Evolutionary conservation across 345 rosid genomes (phyloP).

Genomic region (Kernera saxatilis): DNA sequence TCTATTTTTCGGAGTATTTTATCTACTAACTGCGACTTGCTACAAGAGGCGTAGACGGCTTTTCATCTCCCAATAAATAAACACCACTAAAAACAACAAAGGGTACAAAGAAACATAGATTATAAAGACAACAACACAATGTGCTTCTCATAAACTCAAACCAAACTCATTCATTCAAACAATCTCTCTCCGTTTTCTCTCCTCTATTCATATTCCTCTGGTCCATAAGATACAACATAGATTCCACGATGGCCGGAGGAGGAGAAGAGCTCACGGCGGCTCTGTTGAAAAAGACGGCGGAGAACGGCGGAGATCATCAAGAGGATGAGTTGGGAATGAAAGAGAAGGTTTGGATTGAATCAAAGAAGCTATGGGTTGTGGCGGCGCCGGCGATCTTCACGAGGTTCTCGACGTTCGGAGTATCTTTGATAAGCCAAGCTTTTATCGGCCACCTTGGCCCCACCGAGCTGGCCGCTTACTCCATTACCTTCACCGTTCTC

Average conservation of each 20-base stretch:
- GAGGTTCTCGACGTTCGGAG: slow-evolving; percentile 63
- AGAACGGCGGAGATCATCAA: neutral
- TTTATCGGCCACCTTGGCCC: slow-evolving; percentile 76
- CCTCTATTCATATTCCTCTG: neutral
- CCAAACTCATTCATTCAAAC: neutral
- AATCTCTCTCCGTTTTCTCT: neutral
- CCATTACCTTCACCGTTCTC: slow-evolving; percentile 60
- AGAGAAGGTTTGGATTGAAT: slow-evolving; percentile 53
- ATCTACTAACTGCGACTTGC: neutral
- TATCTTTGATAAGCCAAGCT: slow-evolving; percentile 51
- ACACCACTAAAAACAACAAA: neutral
- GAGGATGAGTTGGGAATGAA: slow-evolving; percentile 30
- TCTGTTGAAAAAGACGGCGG: slow-evolving; percentile 24
- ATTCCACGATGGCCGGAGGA: slow-evolving; percentile 26
- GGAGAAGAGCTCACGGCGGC: slow-evolving; percentile 35
- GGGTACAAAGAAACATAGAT: neutral
- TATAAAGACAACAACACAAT: neutral
- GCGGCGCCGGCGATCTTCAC: slow-evolving; percentile 86
- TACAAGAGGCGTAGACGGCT: slow-evolving; percentile 18
- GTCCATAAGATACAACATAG: neutral
- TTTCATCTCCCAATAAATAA: neutral
- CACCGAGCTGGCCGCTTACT: slow-evolving; percentile 62
- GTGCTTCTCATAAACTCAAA: neutral
- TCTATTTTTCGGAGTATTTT: neutral
- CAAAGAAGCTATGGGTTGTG: slow-evolving; percentile 65